Percentiles rank a stretch among this genome's conserved stretches.
These are phyloP conservation scores for Melaleuca alternifolia DNA, from an alignment of 345 rosid species.

Conservation along the genomic window DNA sequence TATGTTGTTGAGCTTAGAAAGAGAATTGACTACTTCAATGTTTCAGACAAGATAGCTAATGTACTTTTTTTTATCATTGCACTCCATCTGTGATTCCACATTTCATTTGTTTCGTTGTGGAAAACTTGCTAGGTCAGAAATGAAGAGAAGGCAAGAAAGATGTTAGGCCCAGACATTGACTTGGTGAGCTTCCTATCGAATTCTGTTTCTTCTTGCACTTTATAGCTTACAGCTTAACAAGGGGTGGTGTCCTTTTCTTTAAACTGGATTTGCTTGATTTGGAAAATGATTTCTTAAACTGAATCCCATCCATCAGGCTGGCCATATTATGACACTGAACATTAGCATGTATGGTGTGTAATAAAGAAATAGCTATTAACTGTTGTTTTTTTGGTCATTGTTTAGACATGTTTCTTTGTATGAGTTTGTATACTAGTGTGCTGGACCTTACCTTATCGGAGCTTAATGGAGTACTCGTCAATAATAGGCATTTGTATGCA, in stretches of 20 bases:
- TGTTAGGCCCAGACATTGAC: conserved; percentile 72
- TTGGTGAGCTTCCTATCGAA: conserved; percentile 38
- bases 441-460: not conserved
- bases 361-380: not conserved
- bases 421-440: not conserved
- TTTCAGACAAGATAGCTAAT: not conserved
- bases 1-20: not conserved
- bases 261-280: not conserved
- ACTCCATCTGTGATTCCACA: not conserved
- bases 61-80: not conserved
- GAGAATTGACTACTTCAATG: not conserved
- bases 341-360: not conserved
- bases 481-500: not conserved
- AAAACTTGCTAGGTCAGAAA: conserved; percentile 53
- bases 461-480: not conserved
- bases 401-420: not conserved
- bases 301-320: not conserved
- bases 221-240: not conserved
- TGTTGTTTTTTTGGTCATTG: not conserved
- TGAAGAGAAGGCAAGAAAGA: conserved; percentile 77
- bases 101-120: not conserved
- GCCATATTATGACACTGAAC: not conserved
- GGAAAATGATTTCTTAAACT: not conserved
- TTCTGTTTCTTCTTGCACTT: not conserved
- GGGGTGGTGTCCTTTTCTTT: not conserved